Percentiles rank a stretch among this genome's conserved stretches.
Evolutionary conservation across 129 eudicot species (phyloP).

Genomic region (Pulicaria dysenterica): DNA sequence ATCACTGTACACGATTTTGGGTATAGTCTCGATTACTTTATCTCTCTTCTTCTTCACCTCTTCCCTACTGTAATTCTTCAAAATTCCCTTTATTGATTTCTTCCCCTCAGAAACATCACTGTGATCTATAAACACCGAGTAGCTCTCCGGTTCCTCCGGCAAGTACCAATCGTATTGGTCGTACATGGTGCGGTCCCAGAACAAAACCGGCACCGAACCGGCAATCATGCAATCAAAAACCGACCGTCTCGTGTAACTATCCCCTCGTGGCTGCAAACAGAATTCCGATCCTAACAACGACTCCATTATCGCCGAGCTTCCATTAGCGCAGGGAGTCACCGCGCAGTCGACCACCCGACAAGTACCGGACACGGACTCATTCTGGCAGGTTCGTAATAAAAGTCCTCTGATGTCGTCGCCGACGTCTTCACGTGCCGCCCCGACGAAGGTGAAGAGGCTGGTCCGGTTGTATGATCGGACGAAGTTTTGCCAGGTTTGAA

Average conservation of each 20-base stretch:
- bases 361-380: conserved; percentile 39
- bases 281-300: conserved; percentile 66
- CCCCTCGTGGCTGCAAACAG: conserved; percentile 93
- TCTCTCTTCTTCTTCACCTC: conserved; percentile 70
- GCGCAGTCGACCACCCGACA: conserved; percentile 77
- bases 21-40: conserved; percentile 66
- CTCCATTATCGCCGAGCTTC: conserved; percentile 54
- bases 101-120: conserved; percentile 51
- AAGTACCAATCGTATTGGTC: conserved; percentile 84
- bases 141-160: conserved; percentile 77
- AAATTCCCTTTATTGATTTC: conserved; percentile 52
- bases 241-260: conserved; percentile 74
- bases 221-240: conserved; percentile 92
- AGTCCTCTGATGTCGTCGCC: conserved; percentile 62
- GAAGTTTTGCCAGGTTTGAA: conserved; percentile 65
- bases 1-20: conserved; percentile 61
- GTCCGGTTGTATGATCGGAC: conserved; percentile 54
- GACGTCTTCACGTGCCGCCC: conserved; percentile 56
- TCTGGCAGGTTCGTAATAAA: conserved; percentile 49
- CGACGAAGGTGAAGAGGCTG: conserved; percentile 65
- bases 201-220: conserved; percentile 91
- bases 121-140: conserved; percentile 80
- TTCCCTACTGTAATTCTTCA: conserved; percentile 48
- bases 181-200: conserved; percentile 72
- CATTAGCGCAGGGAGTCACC: conserved; percentile 58